Base-by-base conservation (phyloP, 345 rosid genomes). In the Passiflora organensis region DNA sequence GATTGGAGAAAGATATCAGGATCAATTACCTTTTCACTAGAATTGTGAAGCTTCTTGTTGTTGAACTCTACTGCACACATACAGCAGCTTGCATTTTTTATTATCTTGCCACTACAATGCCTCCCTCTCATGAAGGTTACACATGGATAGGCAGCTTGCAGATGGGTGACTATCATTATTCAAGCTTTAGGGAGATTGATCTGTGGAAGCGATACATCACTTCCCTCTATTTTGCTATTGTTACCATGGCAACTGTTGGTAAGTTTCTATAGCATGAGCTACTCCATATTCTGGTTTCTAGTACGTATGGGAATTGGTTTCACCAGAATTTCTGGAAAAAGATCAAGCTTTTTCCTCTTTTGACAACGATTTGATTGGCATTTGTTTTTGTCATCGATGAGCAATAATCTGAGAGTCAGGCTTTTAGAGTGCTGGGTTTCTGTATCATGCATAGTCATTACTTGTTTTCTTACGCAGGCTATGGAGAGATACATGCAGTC, bases 241-340 rank as follows among this genome's bases (percentile, higher is more conserved):
- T 85, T 43, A 91, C 96, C 43, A 87, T 91, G 97, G 95, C 83
- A 15, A 87, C 97, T 23, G 95, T 91, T 10, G 97, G 97, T 81
- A 76, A 70, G 65, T 43, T 18, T 45, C 39, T 44, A 0, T 18
- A n/a, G n/a, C n/a, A n/a, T n/a, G n/a, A n/a, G n/a, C n/a, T n/a
- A n/a, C n/a, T n/a, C n/a, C n/a, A n/a, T n/a, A n/a, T n/a, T n/a
- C n/a, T n/a, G n/a, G n/a, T n/a, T n/a, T n/a, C n/a, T n/a, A n/a
- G n/a, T n/a, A n/a, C n/a, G n/a, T n/a, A n/a, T n/a, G n/a, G n/a
- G n/a, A n/a, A n/a, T n/a, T n/a, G n/a, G n/a, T n/a, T n/a, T n/a
- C n/a, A n/a, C n/a, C n/a, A n/a, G n/a, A n/a, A n/a, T n/a, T n/a
- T n/a, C n/a, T n/a, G n/a, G n/a, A n/a, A n/a, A n/a, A n/a, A n/a